Evolutionary conservation across 2,329 filamentous ascomycete genomes (phyloP).

Genomic region (Colletotrichum sp.): DNA sequence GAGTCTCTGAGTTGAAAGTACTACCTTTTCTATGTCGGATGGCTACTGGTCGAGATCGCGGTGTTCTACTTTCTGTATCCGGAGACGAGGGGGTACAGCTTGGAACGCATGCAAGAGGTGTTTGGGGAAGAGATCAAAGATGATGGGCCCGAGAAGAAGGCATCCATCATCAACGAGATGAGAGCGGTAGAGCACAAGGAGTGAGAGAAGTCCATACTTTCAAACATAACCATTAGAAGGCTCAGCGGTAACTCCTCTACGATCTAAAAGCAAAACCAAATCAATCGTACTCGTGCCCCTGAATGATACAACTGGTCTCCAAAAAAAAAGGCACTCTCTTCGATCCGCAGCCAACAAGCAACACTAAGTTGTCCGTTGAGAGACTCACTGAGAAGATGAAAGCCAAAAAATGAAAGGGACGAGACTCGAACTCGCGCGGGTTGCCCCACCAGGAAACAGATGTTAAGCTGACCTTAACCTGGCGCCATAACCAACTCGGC

Average conservation of each 20-base stretch:
- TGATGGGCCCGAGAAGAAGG: not conserved
- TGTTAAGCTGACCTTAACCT: conserved; percentile 21
- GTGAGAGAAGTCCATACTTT: not conserved
- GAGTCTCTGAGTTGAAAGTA: conserved; percentile 29
- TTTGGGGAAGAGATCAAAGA: not conserved
- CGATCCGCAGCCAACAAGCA: not conserved
- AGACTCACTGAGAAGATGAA: not conserved
- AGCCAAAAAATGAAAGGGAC: conserved; percentile 9
- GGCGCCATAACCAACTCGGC: conserved; percentile 23
- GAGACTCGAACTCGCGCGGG: conserved; percentile 22
- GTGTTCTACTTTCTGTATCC: not conserved
- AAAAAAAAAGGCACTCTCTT: not conserved
- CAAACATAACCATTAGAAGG: not conserved
- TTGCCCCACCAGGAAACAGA: conserved; percentile 23
- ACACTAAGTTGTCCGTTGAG: not conserved
- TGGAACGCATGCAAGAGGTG: not conserved
- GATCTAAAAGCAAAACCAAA: not conserved
- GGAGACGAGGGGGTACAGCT: not conserved
- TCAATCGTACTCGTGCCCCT: not conserved
- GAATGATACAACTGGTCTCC: not conserved
- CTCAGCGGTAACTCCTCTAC: not conserved
- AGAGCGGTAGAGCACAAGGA: not conserved
- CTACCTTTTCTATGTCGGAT: conserved; percentile 22
- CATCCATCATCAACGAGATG: not conserved
- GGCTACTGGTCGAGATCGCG: not conserved